phyloP scores from a whole-genome alignment of 1,284 basidiomycete species.

The Ceratobasidium sp. region DNA sequence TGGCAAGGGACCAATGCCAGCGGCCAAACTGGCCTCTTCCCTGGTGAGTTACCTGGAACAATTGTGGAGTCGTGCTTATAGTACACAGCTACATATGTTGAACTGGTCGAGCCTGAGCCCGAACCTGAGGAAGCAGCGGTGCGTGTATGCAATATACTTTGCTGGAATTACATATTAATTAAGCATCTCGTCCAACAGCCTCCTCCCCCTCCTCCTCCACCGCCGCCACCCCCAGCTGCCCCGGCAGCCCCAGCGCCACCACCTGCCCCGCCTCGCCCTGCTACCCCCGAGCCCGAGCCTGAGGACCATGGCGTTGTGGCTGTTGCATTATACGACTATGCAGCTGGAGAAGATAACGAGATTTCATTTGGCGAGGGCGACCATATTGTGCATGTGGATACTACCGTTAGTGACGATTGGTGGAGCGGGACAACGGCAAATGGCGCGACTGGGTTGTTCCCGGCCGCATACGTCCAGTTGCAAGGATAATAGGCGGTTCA shows the following conservation, averaged over 20 bases:
- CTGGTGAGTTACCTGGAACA: constrained; percentile 62
- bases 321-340: constrained; percentile 82
- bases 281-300: constrained; percentile 56
- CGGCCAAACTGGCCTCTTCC: constrained; percentile 80
- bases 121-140: constrained; percentile 54
- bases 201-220: constrained; percentile 61
- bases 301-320: constrained; percentile 67
- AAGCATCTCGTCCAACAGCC: constrained; percentile 53
- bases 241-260: constrained; percentile 60
- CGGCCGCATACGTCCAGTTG: constrained; percentile 55
- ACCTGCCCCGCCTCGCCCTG: constrained; percentile 51
- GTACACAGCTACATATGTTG: constrained; percentile 81
- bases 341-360: constrained; percentile 90
- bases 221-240: constrained; percentile 58
- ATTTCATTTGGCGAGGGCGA: constrained; percentile 87
- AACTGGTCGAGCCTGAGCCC: constrained; percentile 62
- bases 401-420: constrained; percentile 82
- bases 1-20: constrained; percentile 79
- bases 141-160: constrained; percentile 21
- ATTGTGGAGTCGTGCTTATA: neutral
- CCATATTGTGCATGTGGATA: constrained; percentile 77
- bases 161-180: neutral
- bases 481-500: constrained; percentile 31
- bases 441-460: constrained; percentile 84
- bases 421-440: constrained; percentile 79